Base-by-base conservation (phyloP, 164 flowering plant genomes). In the Pachysandra terminalis region DNA sequence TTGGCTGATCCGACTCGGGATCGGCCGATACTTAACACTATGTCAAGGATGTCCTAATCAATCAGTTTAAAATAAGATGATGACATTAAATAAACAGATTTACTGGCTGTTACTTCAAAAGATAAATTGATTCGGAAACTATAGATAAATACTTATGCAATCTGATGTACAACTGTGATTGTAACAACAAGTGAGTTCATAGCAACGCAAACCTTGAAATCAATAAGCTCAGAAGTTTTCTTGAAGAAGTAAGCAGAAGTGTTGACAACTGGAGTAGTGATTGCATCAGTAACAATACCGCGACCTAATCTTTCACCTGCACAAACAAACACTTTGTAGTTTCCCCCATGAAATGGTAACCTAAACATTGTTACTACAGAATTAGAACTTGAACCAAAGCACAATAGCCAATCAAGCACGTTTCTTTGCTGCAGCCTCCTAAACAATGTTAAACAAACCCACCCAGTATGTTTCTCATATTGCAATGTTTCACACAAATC, bases 301-400 rank as follows among this genome's bases (percentile, higher is more conserved):
- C 99, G 97, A 64, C 98, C 98, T 73, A 83, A 79, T 80, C 99
- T 82, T 77, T 95, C 99, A 76, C 97, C 99, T 92, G 83, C 49
- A 54, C n/a, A 37, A n/a, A n/a, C 24, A 51, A 13, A 51, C n/a
- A n/a, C n/a, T 51, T 25, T 26, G 23, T 32, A n/a, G 35, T 57
- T 40, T 14, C 7, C 35, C 37, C 22, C 27, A 51, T 49, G 35
- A 10, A 52, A n/a, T 4, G 24, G 2, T 13, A 19, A 28, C 14
- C 9, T 32, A 54, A 15, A 10, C 32, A 10, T 6, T 21, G 32
- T 41, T 3, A 6, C 49, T 37, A 67, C 14, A 25, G 24, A 13
- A 19, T 45, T 26, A 22, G 14, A 27, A n/a, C 32, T 13, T 9
- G 49, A 32, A 51, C 0, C 0, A 66, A 7, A 0, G 28, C 17